phyloP scores from a whole-genome alignment of 2,329 filamentous ascomycete species.

The Triangularia verruculosa region DNA sequence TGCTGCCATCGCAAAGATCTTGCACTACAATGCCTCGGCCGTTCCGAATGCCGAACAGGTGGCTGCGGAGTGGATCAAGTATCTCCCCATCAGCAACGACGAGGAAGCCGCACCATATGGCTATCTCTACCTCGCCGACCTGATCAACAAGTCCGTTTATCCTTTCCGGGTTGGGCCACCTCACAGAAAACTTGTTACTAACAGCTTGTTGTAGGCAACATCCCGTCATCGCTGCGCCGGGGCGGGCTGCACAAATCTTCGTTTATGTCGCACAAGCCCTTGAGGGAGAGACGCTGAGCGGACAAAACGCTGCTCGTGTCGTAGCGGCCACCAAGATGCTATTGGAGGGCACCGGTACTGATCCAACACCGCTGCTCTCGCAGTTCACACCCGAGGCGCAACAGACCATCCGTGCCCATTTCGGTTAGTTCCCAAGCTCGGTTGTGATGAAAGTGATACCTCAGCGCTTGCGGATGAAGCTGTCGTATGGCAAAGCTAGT shows the following conservation, averaged over 20 bases:
- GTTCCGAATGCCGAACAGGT: constrained; percentile 74
- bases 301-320: constrained; percentile 74
- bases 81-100: constrained; percentile 87
- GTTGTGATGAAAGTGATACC: neutral
- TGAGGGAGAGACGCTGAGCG: constrained; percentile 85
- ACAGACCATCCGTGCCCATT: constrained; percentile 73
- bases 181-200: neutral
- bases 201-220: constrained; percentile 64
- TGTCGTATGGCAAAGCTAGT: neutral
- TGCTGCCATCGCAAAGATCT: constrained; percentile 92
- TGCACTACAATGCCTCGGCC: constrained; percentile 81
- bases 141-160: constrained; percentile 85
- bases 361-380: constrained; percentile 71
- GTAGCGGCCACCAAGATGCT: constrained; percentile 75
- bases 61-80: constrained; percentile 82
- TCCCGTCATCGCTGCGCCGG: constrained; percentile 63
- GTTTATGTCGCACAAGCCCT: constrained; percentile 82
- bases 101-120: constrained; percentile 97
- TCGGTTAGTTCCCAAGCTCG: constrained; percentile 50
- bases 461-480: neutral
- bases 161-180: neutral
- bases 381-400: constrained; percentile 74
- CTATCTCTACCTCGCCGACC: constrained; percentile 83
- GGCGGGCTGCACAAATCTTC: constrained; percentile 79
- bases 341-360: constrained; percentile 68